Base-by-base conservation (phyloP, 768 basidiomycete species). In the Tephrocybe sp. region DNA sequence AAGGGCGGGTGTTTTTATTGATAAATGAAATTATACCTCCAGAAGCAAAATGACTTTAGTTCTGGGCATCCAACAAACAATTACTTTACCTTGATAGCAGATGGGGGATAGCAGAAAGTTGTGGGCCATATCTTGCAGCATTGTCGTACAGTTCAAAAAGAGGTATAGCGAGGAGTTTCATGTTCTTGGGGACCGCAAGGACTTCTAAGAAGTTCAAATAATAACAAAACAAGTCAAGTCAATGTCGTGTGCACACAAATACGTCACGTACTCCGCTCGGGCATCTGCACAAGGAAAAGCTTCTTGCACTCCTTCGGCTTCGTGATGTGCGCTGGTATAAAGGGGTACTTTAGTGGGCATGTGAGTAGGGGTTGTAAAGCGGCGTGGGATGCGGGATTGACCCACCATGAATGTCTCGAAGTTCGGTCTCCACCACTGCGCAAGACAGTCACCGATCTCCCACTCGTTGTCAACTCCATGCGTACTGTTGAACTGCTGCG, bases 301-400 rank as follows among this genome's bases (percentile, higher is more conserved):
- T 95, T 96, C 73, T 98, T 98, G 76, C 92, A 90, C 65, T 99
- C 96, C 72, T 99, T 99, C 8, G 96, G 97, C 65, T 95, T 93
- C 30, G 93, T 93, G 56, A 97, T 91, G 71, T 99, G 97, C 14
- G 94, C 91, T 1, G 93, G 95, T 48, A 93, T 79, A 66, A 93
- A 95, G 0, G 94, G 93, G 61, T 96, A 97, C 94, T 95, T 62
- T 0, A 36, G 21, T 18, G 40, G 0, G 30, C 34, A 21, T 20
- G 25, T 28, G 37, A 42, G 17, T 7, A 33, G 4, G 15, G n/a
- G 23, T n/a, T n/a, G 6, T 20, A 39, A 41, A 34, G 38, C 7
- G 18, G 38, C 18, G 20, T 21, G n/a, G 38, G 33, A 9, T 7
- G 40, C 32, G 33, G 21, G 25, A 48, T 3, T 34, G 25, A 78